phyloP scores from a whole-genome alignment of 148 eudicot species.

The Limonium bicolor region DNA sequence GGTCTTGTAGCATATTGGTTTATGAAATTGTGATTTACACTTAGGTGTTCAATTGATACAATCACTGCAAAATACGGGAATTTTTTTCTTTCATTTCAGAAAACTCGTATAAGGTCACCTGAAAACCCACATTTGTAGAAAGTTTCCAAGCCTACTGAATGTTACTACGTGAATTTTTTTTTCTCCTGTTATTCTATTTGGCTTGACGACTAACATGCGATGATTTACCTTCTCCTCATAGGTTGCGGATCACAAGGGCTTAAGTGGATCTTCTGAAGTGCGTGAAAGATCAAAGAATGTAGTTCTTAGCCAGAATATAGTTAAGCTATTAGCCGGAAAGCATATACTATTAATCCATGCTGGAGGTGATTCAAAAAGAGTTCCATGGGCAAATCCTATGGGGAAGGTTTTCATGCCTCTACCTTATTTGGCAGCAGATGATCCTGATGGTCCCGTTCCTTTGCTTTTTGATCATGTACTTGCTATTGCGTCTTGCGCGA shows the following conservation, averaged over 20 bases:
- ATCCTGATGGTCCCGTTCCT: slow-evolving; percentile 94
- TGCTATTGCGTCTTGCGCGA: slow-evolving; percentile 91
- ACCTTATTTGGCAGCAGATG: slow-evolving; percentile 92
- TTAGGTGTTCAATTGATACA: neutral
- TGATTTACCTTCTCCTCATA: slow-evolving; percentile 5
- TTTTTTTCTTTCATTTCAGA: neutral
- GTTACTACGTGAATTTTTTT: neutral
- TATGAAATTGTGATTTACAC: neutral
- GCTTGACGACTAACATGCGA: neutral
- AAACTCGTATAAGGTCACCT: no score
- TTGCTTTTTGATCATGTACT: slow-evolving; percentile 97
- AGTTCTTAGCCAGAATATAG: slow-evolving; percentile 12
- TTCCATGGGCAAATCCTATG: slow-evolving; percentile 99
- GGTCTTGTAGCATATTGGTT: neutral
- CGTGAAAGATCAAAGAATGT: slow-evolving; percentile 26
- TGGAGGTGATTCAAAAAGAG: slow-evolving; percentile 99
- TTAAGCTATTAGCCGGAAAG: slow-evolving; percentile 42
- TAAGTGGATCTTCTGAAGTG: slow-evolving; percentile 14
- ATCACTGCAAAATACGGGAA: neutral
- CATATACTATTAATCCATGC: slow-evolving; percentile 92
- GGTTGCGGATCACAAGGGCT: slow-evolving; percentile 23
- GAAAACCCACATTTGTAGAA: no score
- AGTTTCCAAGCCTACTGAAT: neutral
- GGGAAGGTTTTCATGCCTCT: slow-evolving; percentile 97
- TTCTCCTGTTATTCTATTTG: neutral